A percentile compares a stretch with the other conserved stretches of the same genome.
Evolutionary conservation across 2,329 filamentous ascomycete genomes (phyloP).

Genomic region (Akanthomyces dipterigenus): DNA sequence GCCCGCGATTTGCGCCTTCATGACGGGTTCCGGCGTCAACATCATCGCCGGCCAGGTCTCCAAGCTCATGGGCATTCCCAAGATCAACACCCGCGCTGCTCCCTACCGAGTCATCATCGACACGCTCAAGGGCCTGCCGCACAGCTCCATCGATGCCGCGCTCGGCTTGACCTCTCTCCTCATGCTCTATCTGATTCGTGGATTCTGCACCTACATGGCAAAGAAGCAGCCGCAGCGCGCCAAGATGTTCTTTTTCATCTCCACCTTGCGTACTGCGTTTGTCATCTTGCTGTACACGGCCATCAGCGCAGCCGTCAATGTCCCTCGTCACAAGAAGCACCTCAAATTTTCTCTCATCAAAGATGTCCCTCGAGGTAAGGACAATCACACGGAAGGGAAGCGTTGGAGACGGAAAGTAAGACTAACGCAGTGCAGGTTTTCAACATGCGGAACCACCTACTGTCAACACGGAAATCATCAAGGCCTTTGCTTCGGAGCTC

Average conservation of each 20-base stretch:
- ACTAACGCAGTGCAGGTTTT: constrained; percentile 52
- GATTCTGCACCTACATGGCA: constrained; percentile 54
- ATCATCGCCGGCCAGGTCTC: constrained; percentile 45
- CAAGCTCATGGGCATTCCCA: constrained; percentile 43
- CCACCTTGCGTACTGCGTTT: constrained; percentile 71
- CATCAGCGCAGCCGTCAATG: constrained; percentile 66
- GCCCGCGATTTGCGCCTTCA: constrained; percentile 46
- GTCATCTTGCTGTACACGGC: constrained; percentile 75
- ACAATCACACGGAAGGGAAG: not conserved
- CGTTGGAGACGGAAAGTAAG: not conserved
- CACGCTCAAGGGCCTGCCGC: constrained; percentile 38
- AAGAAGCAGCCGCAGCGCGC: constrained; percentile 57
- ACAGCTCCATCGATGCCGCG: constrained; percentile 60
- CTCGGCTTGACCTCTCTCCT: constrained; percentile 63
- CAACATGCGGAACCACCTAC: constrained; percentile 67
- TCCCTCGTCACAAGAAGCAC: constrained; percentile 43
- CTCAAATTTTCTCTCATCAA: constrained; percentile 60
- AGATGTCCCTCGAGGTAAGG: constrained; percentile 59
- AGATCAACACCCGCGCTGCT: constrained; percentile 41
- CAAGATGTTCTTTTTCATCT: constrained; percentile 72
- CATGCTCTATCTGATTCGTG: constrained; percentile 62
- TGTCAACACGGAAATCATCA: constrained; percentile 60
- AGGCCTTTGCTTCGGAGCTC: constrained; percentile 61
- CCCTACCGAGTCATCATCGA: constrained; percentile 46
- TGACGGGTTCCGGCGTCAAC: constrained; percentile 46